These are phyloP conservation scores for Aspergillus sclerotiicarbonarius DNA, from an alignment of 495 filamentous ascomycete species.

Conservation along the genomic window DNA sequence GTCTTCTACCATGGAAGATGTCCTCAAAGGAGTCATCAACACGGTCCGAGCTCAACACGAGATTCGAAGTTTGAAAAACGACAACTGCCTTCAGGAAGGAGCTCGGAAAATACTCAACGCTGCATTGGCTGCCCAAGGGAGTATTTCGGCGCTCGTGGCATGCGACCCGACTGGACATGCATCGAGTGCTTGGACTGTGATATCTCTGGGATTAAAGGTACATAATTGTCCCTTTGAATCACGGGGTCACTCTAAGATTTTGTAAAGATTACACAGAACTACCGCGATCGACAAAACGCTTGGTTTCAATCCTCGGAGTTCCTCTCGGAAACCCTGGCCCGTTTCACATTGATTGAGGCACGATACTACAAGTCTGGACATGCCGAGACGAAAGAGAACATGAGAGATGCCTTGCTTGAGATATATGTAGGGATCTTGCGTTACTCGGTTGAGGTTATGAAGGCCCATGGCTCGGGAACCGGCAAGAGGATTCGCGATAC, in stretches of 20 bases:
- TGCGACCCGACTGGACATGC: slow-evolving; percentile 17
- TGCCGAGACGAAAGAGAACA: background rate
- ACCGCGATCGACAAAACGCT: slow-evolving; percentile 9
- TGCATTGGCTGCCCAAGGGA: slow-evolving; percentile 14
- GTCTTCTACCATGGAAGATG: background rate
- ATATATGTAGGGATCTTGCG: slow-evolving; percentile 4
- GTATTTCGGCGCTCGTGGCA: slow-evolving; percentile 11
- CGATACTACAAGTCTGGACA: background rate
- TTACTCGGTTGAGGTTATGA: slow-evolving; percentile 3
- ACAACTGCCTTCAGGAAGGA: background rate
- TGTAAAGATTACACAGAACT: slow-evolving; percentile 6
- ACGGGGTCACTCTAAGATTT: background rate
- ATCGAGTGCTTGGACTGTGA: slow-evolving; percentile 19
- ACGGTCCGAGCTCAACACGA: slow-evolving; percentile 1
- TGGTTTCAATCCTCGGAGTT: slow-evolving; percentile 9
- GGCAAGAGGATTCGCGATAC: background rate
- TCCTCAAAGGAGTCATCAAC: slow-evolving; percentile 3
- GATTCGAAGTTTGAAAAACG: background rate
- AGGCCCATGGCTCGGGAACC: background rate
- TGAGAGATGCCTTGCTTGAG: background rate
- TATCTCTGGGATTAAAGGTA: slow-evolving; percentile 11
- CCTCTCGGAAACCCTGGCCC: slow-evolving; percentile 5
- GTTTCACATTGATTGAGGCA: slow-evolving; percentile 3
- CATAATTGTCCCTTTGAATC: background rate
- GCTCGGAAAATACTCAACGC: slow-evolving; percentile 16